phyloP scores from a whole-genome alignment of 2,329 filamentous ascomycete genomes.

The Bisporella sp. region DNA sequence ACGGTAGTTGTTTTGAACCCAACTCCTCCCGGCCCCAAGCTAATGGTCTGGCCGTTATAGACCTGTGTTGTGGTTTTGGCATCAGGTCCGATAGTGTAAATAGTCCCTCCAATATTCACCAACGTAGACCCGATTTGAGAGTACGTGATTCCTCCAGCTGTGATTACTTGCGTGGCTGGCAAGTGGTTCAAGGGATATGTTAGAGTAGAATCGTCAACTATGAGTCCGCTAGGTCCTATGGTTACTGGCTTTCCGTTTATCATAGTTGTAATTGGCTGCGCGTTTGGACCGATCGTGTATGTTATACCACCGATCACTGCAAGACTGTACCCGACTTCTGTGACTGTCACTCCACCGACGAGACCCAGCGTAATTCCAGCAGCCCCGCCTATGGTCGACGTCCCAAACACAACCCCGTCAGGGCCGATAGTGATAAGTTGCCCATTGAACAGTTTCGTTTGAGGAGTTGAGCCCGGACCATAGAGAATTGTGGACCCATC shows the following conservation, averaged over 20 bases:
- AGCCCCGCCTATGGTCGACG: constrained; percentile 15
- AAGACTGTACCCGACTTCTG: constrained; percentile 20
- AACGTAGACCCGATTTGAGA: constrained; percentile 10
- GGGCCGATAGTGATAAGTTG: constrained; percentile 20
- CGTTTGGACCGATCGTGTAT: constrained; percentile 43
- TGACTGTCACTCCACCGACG: constrained; percentile 20
- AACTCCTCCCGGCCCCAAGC: constrained; percentile 17
- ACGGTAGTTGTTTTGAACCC: constrained; percentile 18
- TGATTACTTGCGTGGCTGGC: constrained; percentile 15
- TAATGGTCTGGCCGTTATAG: constrained; percentile 15
- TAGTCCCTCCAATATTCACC: constrained; percentile 15
- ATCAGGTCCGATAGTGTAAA: constrained; percentile 16
- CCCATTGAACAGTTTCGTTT: constrained; percentile 18
- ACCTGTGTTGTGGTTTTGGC: constrained; percentile 15
- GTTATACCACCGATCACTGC: constrained; percentile 43
- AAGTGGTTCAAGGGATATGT: constrained; percentile 15
- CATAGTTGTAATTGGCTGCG: constrained; percentile 36
- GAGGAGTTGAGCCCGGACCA: constrained; percentile 7
- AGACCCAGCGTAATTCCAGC: constrained; percentile 18
- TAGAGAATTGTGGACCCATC: constrained; percentile 14
- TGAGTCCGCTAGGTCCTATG: constrained; percentile 42
- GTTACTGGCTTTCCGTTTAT: constrained; percentile 44
- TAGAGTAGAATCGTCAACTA: constrained; percentile 14
- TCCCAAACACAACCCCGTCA: constrained; percentile 13
- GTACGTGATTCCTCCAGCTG: constrained; percentile 18